phyloP scores from a whole-genome alignment of 2,329 filamentous ascomycete genomes.

The Pseudogymnoascus verrucosus region DNA sequence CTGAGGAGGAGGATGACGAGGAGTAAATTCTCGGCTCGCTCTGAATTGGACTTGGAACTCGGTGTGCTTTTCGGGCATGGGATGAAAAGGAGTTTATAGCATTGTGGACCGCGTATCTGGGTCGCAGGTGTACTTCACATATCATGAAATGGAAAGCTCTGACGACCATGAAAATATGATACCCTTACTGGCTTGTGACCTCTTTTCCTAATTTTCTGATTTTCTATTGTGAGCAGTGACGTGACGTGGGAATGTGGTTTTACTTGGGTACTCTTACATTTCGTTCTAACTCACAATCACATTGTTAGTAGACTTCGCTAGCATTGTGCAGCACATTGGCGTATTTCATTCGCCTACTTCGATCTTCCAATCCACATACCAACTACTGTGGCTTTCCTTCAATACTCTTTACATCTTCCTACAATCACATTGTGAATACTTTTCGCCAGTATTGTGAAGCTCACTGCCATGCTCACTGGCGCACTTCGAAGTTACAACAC shows the following conservation, averaged over 20 bases:
- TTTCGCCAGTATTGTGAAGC: background rate
- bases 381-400: background rate
- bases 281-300: background rate
- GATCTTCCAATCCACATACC: background rate
- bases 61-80: conserved; percentile 7
- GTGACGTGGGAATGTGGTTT: background rate
- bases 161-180: conserved; percentile 7
- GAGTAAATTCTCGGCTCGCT: conserved; percentile 17
- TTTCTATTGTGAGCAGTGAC: background rate
- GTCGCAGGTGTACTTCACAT: conserved; percentile 7
- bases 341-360: background rate
- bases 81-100: conserved; percentile 8
- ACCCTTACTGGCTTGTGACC: background rate
- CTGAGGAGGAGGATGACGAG: conserved; percentile 62
- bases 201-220: background rate
- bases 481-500: background rate
- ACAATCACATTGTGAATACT: background rate
- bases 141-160: conserved; percentile 9
- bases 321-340: background rate
- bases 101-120: conserved; percentile 5
- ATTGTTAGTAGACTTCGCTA: background rate
- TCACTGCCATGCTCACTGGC: background rate
- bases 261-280: background rate
- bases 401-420: background rate
- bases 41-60: conserved; percentile 8